Evolutionary conservation across 1,284 basidiomycete genomes (phyloP).

Genomic region (Gymnopus androsaceus): DNA sequence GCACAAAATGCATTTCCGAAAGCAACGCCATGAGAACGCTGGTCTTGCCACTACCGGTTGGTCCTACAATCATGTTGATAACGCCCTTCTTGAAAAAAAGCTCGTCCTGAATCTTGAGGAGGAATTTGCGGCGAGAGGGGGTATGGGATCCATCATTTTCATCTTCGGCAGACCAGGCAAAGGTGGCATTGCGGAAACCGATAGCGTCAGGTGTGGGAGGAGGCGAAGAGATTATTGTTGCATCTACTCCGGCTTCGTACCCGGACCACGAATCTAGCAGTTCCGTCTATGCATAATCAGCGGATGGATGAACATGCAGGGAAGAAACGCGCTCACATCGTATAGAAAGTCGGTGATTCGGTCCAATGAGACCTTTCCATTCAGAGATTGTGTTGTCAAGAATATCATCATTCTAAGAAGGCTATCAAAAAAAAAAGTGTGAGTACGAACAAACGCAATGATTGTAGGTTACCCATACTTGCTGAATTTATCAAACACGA

Average conservation of each 20-base stretch:
- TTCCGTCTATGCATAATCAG: slow-evolving; percentile 41
- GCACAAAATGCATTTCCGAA: slow-evolving; percentile 68
- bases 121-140: slow-evolving; percentile 42
- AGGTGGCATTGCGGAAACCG: slow-evolving; percentile 44
- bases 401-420: slow-evolving; percentile 22
- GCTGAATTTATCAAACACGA: slow-evolving; percentile 47
- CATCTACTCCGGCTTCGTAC: slow-evolving; percentile 27
- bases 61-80: slow-evolving; percentile 68
- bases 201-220: slow-evolving; percentile 29
- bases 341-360: slow-evolving; percentile 50
- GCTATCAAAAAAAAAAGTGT: slow-evolving; percentile 36
- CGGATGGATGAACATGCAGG: not conserved
- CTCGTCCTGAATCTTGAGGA: slow-evolving; percentile 51
- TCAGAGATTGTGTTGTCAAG: not conserved
- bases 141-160: slow-evolving; percentile 24
- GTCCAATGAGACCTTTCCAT: slow-evolving; percentile 50
- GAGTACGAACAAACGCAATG: slow-evolving; percentile 22
- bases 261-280: slow-evolving; percentile 50
- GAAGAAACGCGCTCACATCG: slow-evolving; percentile 24
- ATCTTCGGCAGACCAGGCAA: slow-evolving; percentile 44
- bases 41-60: slow-evolving; percentile 52
- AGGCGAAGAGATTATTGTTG: slow-evolving; percentile 29
- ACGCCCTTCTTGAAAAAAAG: slow-evolving; percentile 57
- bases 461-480: slow-evolving; percentile 42
- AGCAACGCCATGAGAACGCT: slow-evolving; percentile 55